Conservation (phyloP, 2,329 filamentous ascomycete genomes). For the Coniochaeta sp. region DNA sequence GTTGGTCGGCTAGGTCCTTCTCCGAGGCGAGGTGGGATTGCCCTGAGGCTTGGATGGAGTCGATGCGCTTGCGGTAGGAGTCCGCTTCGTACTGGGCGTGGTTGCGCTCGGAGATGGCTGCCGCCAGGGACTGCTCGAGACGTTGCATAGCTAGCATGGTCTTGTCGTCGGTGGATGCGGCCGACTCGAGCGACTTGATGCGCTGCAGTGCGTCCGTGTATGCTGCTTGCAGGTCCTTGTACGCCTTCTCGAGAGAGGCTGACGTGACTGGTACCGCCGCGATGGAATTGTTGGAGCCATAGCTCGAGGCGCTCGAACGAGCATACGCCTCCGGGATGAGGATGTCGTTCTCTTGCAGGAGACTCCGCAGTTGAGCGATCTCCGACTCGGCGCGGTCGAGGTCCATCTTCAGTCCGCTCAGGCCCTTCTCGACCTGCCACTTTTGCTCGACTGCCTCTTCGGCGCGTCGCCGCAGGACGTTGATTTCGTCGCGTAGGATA, state of each 20-base stretch:
- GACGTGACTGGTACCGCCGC: constrained; percentile 52
- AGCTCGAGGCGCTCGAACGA: constrained; percentile 25
- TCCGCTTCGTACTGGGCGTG: constrained; percentile 60
- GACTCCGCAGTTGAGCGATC: constrained; percentile 69
- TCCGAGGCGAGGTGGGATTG: constrained; percentile 52
- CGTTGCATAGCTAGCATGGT: constrained; percentile 56
- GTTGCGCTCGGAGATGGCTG: constrained; percentile 66
- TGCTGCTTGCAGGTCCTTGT: constrained; percentile 66
- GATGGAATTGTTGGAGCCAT: constrained; percentile 23
- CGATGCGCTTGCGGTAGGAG: constrained; percentile 54
- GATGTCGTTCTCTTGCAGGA: constrained; percentile 80
- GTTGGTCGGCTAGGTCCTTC: constrained; percentile 58
- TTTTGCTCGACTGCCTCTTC: constrained; percentile 94
- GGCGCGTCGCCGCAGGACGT: constrained; percentile 73
- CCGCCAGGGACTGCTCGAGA: constrained; percentile 61
- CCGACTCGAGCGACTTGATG: constrained; percentile 55
- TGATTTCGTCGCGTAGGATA: constrained; percentile 76
- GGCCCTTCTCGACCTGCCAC: constrained; percentile 88
- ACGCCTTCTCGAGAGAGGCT: constrained; percentile 65
- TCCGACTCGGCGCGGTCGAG: constrained; percentile 93
- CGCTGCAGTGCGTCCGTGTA: constrained; percentile 61
- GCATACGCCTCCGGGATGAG: constrained; percentile 56
- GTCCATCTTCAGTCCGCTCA: constrained; percentile 89
- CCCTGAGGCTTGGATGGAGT: constrained; percentile 49
- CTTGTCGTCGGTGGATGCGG: constrained; percentile 41